Conservation (phyloP, 495 filamentous ascomycete genomes). For the Neurospora tetrasperma region DNA sequence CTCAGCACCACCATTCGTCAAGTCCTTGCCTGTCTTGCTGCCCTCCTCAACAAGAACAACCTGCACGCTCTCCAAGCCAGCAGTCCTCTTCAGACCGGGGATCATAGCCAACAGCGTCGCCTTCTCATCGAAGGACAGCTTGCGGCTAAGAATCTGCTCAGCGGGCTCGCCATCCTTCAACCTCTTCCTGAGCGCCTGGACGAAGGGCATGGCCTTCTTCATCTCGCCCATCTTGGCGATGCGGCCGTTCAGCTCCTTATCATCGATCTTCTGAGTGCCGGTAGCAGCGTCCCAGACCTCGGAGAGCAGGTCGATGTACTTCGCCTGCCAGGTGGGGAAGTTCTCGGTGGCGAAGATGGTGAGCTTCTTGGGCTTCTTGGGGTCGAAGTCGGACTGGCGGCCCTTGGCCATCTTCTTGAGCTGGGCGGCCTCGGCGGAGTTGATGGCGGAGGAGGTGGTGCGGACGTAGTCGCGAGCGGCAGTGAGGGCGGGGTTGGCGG, state of each 20-base stretch:
- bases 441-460: conserved; percentile 63
- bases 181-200: conserved; percentile 75
- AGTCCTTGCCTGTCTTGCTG: conserved; percentile 49
- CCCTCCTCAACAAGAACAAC: conserved; percentile 60
- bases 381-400: conserved; percentile 70
- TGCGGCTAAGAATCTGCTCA: conserved; percentile 63
- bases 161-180: conserved; percentile 50
- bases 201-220: conserved; percentile 98
- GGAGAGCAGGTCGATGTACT: conserved; percentile 75
- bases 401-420: conserved; percentile 84
- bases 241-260: conserved; percentile 66
- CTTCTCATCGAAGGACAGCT: conserved; percentile 77
- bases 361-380: conserved; percentile 82
- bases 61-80: conserved; percentile 52
- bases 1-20: conserved; percentile 39
- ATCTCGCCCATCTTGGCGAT: conserved; percentile 72
- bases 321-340: conserved; percentile 83
- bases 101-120: conserved; percentile 46
- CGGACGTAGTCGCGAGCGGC: conserved; percentile 77
- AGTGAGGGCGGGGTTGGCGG: conserved; percentile 49
- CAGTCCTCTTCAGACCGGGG: conserved; percentile 44
- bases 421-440: conserved; percentile 70
- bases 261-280: conserved; percentile 47
- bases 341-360: conserved; percentile 69
- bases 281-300: conserved; percentile 38